These are phyloP conservation scores for Trichomonas vaginalis DNA, from an alignment of 208 protist species.

Conservation along the genomic window DNA sequence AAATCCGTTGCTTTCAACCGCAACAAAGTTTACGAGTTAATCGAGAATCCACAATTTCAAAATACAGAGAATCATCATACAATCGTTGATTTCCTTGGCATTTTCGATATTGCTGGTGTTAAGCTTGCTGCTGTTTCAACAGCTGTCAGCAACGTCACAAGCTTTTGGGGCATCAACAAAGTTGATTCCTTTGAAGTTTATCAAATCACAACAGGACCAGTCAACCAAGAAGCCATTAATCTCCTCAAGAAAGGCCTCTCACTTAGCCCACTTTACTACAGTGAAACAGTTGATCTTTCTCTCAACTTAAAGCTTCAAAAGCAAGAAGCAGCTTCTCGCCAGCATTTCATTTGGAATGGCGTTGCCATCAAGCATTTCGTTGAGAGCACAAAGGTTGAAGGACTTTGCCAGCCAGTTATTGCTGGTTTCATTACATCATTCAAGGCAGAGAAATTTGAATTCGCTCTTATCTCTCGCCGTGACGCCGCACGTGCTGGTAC, in stretches of 20 bases:
- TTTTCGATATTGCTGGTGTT: background rate
- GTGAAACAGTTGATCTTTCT: background rate
- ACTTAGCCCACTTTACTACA: background rate
- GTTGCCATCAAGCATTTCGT: background rate
- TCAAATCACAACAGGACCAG: background rate
- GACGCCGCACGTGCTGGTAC: background rate
- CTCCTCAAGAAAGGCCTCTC: background rate
- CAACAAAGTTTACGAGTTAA: background rate
- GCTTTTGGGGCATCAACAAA: background rate
- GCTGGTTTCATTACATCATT: background rate
- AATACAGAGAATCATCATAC: background rate
- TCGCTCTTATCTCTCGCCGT: slow-evolving; percentile 21
- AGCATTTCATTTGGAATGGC: background rate
- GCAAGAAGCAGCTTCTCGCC: background rate
- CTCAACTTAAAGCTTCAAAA: background rate
- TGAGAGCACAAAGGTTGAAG: no score
- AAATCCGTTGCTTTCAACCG: background rate
- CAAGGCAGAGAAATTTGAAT: background rate
- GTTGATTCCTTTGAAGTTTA: background rate
- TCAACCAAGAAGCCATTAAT: background rate
- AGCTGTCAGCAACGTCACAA: background rate
- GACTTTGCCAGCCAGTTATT: background rate
- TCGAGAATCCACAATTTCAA: background rate
- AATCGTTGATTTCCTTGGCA: background rate
- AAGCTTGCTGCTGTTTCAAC: background rate